A percentile compares a stretch with the other conserved stretches of the same genome.
phyloP scores from a whole-genome alignment of 305 asterid species.

The Fraxinus dipetala region DNA sequence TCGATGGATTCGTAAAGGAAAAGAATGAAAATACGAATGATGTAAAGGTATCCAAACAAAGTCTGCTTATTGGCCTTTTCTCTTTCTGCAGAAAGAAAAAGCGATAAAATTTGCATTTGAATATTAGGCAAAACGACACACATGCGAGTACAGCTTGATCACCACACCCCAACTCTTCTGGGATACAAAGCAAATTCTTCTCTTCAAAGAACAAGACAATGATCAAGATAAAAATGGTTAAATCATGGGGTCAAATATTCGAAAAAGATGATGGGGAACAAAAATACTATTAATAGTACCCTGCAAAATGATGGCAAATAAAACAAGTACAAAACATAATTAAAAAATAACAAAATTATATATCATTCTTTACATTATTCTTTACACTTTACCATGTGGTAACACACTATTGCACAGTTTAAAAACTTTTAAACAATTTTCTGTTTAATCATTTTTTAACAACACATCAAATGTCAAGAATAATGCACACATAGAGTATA shows the following conservation, averaged over 20 bases:
- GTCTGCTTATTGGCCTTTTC: constrained; percentile 25
- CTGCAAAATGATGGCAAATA: constrained; percentile 17
- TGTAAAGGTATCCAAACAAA: constrained; percentile 18
- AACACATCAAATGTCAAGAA: too few species aligned
- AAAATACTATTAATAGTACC: constrained; percentile 12
- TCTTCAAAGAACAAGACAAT: constrained; percentile 9
- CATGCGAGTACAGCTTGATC: not conserved
- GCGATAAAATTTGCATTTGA: too few species aligned
- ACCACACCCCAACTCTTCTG: constrained; percentile 24
- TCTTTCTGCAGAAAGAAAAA: not conserved
- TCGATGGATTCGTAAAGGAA: not conserved
- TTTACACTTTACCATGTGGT: too few species aligned
- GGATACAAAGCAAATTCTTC: constrained; percentile 31
- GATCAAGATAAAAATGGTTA: constrained; percentile 35
- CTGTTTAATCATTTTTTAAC: too few species aligned
- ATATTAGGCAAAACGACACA: not conserved
- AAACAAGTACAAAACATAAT: not conserved
- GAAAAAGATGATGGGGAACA: constrained; percentile 18
- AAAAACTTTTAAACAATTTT: too few species aligned
- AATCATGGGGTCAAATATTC: constrained; percentile 34
- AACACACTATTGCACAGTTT: too few species aligned
- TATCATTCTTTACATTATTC: too few species aligned
- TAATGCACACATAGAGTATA: too few species aligned
- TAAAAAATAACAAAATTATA: too few species aligned
- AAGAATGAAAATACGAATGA: not conserved